Base-by-base conservation (phyloP, 306 rosid species). In the Quercus glauca region DNA sequence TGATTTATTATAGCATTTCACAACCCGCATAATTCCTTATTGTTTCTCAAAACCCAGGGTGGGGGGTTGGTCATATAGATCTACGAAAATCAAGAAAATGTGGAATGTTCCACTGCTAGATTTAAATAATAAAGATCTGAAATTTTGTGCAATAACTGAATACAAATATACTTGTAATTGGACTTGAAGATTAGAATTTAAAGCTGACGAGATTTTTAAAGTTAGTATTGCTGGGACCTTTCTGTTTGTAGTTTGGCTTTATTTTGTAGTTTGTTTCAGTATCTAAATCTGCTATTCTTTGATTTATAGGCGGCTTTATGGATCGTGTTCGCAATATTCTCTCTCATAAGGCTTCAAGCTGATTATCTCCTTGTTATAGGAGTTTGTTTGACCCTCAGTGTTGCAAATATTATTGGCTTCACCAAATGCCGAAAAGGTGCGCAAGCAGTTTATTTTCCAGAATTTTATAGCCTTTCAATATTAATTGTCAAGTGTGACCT, bases 351-450 rank as follows among this genome's bases (percentile, higher is more conserved):
- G 88, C 86, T 95, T 84, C 99, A 95, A 85, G 99, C 99, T 75
- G 99, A 95, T 88, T 93, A 91, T 90, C 96, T 95, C 81, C 98
- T 95, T 21, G 97, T 95, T 23, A 73, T 93, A 11, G 99, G 97
- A 86, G 99, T 95, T 84, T 93, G 99, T 84, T 78, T 95, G 94
- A 95, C 97, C 74, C 93, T 93, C 78, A 90, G 96, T 85, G 60
- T 95, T 73, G 99, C 99, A 69, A 95, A 95, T 81, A 95, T 95
- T 20, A 87, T 95, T 85, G 99, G 99, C 69, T 95, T 93, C 76
- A 95, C 99, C 78, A 93, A 91, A 89, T 93, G 99, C 88, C 93
- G 93, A 26, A 95, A 95, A 91, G 99, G 99, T 95, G 45, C 1
- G 81, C 57, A 73, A 73, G 29, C 72, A 56, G 33, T 85, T 70